Base-by-base conservation (phyloP, 768 basidiomycete genomes). In the Boletus patriciae region DNA sequence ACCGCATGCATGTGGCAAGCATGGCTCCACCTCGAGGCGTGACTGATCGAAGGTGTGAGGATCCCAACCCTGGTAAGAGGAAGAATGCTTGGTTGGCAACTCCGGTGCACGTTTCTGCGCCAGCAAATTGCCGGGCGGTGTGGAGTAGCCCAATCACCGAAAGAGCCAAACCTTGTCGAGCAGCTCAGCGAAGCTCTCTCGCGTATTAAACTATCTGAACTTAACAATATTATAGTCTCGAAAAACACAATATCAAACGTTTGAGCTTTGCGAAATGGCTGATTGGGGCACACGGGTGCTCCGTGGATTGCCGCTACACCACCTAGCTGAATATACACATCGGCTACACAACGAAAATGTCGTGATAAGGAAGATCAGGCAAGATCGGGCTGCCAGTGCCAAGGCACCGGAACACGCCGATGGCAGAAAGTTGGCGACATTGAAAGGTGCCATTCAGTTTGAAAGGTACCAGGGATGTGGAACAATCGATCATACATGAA, bases 1-100 rank as follows among this genome's bases (percentile, higher is more conserved):
- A 36, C 29, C 46, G 60, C 47, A 53, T 62, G 61, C 70, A 67
- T 68, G 72, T 71, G 71, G 68, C 54, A 58, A 60, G 62, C 70
- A 73, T 62, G 69, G 66, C 51, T 63, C 66, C 61, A 61, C 70
- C 70, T 72, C 68, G 70, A 71, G 70, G 68, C 48, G 70, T 70
- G 72, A 73, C 61, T 68, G 72, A 71, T 72, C 52, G 3, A 55
- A 71, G 60, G 54, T 46, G 41, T 62, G 68, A 70, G 68, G 66
- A 70, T 71, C 66, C 44, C 69, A 70, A 44, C 54, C 60, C 59
- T 63, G 63, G 54, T 58, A 9, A 47, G 33, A 58, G 43, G 37
- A 55, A 56, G 34, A 51, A 45, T 50, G 58, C 52, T 46, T 25
- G 54, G 46, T 54, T 21, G 49, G 58, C 60, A 60, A 66, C 54